These are phyloP conservation scores for Dujonia santamariae DNA, from an alignment of 1,139 yeast species.

Conservation along the genomic window DNA sequence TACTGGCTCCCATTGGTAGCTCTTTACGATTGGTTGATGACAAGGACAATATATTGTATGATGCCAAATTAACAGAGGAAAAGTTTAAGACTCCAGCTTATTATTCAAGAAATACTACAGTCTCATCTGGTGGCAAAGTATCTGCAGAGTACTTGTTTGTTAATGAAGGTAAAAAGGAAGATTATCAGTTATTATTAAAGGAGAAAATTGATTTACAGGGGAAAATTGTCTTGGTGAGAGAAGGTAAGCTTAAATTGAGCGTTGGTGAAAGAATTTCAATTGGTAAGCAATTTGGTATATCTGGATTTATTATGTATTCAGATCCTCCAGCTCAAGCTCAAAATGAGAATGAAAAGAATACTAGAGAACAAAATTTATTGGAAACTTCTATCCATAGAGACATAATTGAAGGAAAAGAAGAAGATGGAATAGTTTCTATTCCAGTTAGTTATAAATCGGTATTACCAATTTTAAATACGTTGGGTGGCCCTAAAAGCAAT, in stretches of 20 bases:
- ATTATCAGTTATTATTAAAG: slow-evolving; percentile 21
- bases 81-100: slow-evolving; percentile 35
- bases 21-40: slow-evolving; percentile 25
- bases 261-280: slow-evolving; percentile 25
- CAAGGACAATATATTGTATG: slow-evolving; percentile 21
- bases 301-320: slow-evolving; percentile 26
- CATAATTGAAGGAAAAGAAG: background rate
- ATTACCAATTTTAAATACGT: slow-evolving; percentile 31
- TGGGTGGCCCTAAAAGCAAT: slow-evolving; percentile 9
- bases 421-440: slow-evolving; percentile 14
- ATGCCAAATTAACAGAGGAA: slow-evolving; percentile 25
- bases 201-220: slow-evolving; percentile 19
- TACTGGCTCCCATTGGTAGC: slow-evolving; percentile 22
- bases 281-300: slow-evolving; percentile 28
- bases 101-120: slow-evolving; percentile 23
- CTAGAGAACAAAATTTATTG: background rate
- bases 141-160: slow-evolving; percentile 27
- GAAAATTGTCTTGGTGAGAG: slow-evolving; percentile 28
- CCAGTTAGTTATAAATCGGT: slow-evolving; percentile 35
- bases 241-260: slow-evolving; percentile 8
- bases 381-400: slow-evolving; percentile 1
- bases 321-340: too few relatives aligned
- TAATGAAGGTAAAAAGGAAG: slow-evolving; percentile 29
- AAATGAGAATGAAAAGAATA: background rate
- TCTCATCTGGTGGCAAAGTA: slow-evolving; percentile 19